Evolutionary conservation across 2,329 filamentous ascomycete genomes (phyloP), one percentile per base, ranked within the genome.

Genomic region (Cyphellophora europaea): DNA sequence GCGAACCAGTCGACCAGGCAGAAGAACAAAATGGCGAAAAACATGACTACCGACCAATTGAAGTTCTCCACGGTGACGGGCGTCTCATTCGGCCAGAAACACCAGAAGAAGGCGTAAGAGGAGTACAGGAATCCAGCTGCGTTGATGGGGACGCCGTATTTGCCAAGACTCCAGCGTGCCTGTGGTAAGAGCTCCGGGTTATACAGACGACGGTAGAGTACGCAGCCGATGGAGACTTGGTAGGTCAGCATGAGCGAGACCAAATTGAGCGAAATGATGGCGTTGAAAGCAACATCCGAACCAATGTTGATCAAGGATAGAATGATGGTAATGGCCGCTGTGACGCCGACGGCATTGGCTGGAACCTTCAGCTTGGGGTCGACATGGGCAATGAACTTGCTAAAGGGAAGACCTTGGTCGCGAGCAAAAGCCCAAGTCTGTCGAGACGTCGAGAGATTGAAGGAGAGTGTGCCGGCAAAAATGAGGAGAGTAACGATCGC

Each of bases 221-320:
- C 53, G 35, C 61, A 66, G 21, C 55, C 51, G 33, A 69, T 64
- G 15, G 63, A 64, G 27, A 70, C 58, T 29, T 66, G 58, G 47
- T 72, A 72, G 4, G 65, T 68, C 35, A 59, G 63, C 36, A 72
- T 59, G 6, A 72, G 56, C 0, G 65, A 63, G 3, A 59, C 62
- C 17, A 66, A 55, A 6, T 59, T 59, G 1, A 74, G 56, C 1
- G 66, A 69, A 11, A 62, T 53, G 27, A 48, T 43, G 11, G 38
- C 43, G 33, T 42, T 42, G 41, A 49, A 48, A 11, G 43, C 47
- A n/a, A 36, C 36, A 11, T 32, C 31, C 17, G 34, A 40, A 5
- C 47, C 47, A 17, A 49, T 37, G 32, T 45, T 39, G 37, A 49
- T 44, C 6, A 44, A 12, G n/a, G 38, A 30, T 10, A 48, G 34